phyloP scores from a whole-genome alignment of 768 basidiomycete species.

The Pholiota microspora region DNA sequence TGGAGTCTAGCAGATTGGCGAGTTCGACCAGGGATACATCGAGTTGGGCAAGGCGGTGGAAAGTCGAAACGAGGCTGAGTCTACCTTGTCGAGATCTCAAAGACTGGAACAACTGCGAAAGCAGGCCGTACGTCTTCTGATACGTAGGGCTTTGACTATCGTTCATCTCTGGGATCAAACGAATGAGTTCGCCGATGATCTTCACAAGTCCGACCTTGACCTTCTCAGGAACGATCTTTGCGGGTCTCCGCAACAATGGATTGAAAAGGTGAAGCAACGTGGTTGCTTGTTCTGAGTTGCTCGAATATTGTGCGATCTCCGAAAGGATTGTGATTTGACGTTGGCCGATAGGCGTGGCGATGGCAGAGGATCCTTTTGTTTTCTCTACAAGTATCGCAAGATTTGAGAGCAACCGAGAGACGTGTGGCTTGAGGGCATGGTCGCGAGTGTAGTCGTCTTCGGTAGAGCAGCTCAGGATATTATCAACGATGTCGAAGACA shows the following conservation, averaged over 20 bases:
- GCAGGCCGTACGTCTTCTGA: slow-evolving; percentile 54
- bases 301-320: slow-evolving; percentile 70
- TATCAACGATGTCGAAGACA: slow-evolving; percentile 84
- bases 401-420: slow-evolving; percentile 68
- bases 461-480: slow-evolving; percentile 54
- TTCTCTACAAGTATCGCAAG: slow-evolving; percentile 68
- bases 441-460: slow-evolving; percentile 49
- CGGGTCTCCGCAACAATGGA: slow-evolving; percentile 77
- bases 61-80: slow-evolving; percentile 62
- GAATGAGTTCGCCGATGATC: slow-evolving; percentile 64
- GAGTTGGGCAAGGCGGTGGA: slow-evolving; percentile 46
- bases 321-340: slow-evolving; percentile 84
- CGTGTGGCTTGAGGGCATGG: slow-evolving; percentile 63
- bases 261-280: slow-evolving; percentile 70
- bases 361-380: slow-evolving; percentile 45
- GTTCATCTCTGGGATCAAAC: slow-evolving; percentile 61
- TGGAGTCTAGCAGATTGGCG: slow-evolving; percentile 53
- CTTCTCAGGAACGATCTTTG: slow-evolving; percentile 78
- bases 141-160: slow-evolving; percentile 43
- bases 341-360: slow-evolving; percentile 68
- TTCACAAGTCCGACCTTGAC: slow-evolving; percentile 80
- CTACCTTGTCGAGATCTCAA: slow-evolving; percentile 73
- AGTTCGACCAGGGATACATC: slow-evolving; percentile 46
- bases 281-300: slow-evolving; percentile 68
- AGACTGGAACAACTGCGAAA: slow-evolving; percentile 76